Conservation (phyloP, 2,329 filamentous ascomycete genomes). For the Xylariales sp. region DNA sequence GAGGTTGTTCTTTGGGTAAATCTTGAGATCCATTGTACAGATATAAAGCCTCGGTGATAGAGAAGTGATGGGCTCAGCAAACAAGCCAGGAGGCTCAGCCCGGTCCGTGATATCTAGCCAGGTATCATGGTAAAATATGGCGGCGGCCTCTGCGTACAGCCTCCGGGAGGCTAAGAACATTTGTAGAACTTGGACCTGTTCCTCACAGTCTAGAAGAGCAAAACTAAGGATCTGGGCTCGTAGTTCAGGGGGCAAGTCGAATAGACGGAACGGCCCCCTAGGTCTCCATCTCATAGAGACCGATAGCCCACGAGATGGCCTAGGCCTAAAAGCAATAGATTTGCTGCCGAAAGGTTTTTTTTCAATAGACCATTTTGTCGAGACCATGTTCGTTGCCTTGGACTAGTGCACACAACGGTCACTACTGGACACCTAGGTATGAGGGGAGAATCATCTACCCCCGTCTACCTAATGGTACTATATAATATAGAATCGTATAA, state of each 20-base stretch:
- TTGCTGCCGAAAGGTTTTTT: constrained; percentile 37
- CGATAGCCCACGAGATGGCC: constrained; percentile 18
- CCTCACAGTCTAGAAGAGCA: constrained; percentile 35
- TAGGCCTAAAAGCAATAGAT: constrained; percentile 42
- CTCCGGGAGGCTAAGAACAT: constrained; percentile 43
- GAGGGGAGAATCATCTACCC: background rate
- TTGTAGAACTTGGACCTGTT: constrained; percentile 36
- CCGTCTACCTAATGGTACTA: no score
- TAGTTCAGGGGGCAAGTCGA: constrained; percentile 47
- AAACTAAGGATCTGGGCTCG: constrained; percentile 42
- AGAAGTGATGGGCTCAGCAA: constrained; percentile 35
- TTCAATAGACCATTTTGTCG: constrained; percentile 11
- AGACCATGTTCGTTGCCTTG: constrained; percentile 28
- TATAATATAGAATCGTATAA: background rate
- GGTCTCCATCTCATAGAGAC: constrained; percentile 31
- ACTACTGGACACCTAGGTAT: background rate
- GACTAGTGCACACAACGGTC: background rate
- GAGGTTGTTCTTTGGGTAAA: constrained; percentile 42
- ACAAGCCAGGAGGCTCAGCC: constrained; percentile 37
- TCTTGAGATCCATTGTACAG: constrained; percentile 42
- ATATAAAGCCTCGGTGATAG: constrained; percentile 45
- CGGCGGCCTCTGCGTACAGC: constrained; percentile 45
- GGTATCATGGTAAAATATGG: constrained; percentile 46
- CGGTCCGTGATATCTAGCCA: constrained; percentile 40
- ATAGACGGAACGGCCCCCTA: constrained; percentile 44